phyloP scores from a whole-genome alignment of 2,329 filamentous ascomycete genomes.

The Penicillium sp. region DNA sequence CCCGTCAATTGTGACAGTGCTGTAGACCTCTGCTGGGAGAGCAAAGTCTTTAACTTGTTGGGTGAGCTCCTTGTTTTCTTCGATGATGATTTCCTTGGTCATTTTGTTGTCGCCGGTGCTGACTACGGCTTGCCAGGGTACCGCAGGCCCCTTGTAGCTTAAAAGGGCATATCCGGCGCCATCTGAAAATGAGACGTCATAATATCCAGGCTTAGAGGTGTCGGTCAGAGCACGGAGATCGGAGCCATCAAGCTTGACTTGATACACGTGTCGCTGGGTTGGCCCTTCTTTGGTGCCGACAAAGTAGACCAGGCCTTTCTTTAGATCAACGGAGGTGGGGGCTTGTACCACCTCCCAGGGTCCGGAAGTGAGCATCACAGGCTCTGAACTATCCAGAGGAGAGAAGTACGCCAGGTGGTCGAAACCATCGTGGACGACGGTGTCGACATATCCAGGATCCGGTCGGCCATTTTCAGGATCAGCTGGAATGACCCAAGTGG shows the following conservation, averaged over 20 bases:
- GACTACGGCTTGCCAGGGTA: conserved; percentile 87
- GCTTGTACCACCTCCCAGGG: conserved; percentile 87
- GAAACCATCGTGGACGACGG: conserved; percentile 75
- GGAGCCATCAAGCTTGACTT: conserved; percentile 74
- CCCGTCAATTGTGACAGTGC: conserved; percentile 76
- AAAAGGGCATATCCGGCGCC: conserved; percentile 79
- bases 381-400: conserved; percentile 75
- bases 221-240: conserved; percentile 69
- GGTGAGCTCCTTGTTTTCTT: conserved; percentile 68
- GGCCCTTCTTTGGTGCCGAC: conserved; percentile 78
- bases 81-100: conserved; percentile 63
- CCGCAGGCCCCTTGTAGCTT: conserved; percentile 72
- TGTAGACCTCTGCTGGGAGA: conserved; percentile 74
- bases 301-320: conserved; percentile 86
- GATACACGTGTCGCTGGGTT: conserved; percentile 87
- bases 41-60: conserved; percentile 68
- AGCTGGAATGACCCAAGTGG: conserved; percentile 78
- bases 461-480: conserved; percentile 68
- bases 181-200: conserved; percentile 74
- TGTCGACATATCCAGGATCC: conserved; percentile 89
- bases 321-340: conserved; percentile 76
- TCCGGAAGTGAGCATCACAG: conserved; percentile 78
- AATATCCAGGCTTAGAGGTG: conserved; percentile 67
- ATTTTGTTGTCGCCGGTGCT: conserved; percentile 66
- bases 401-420: conserved; percentile 93